Evolutionary conservation across 352 stramenopile genomes (phyloP).

Genomic region (Bremia lactucae): DNA sequence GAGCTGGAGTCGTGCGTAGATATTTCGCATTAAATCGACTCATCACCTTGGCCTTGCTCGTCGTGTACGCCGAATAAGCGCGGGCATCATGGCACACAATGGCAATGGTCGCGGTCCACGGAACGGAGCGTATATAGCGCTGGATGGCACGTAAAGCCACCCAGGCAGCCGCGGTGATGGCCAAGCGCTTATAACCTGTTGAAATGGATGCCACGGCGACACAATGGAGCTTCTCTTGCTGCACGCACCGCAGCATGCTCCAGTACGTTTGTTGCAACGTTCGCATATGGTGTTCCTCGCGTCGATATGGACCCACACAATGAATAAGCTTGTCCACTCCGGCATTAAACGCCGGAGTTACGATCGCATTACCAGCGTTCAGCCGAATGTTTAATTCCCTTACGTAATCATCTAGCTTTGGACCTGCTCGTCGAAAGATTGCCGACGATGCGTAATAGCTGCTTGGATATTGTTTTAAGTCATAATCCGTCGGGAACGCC

Average conservation of each 20-base stretch:
- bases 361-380: conserved; percentile 23
- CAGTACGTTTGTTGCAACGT: conserved; percentile 23
- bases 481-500: conserved; percentile 20
- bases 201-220: conserved; percentile 58
- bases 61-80: conserved; percentile 29
- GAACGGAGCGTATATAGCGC: conserved; percentile 31
- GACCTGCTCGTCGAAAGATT: conserved; percentile 24
- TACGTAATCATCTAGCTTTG: conserved; percentile 16
- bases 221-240: conserved; percentile 31
- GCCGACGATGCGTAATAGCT: conserved; percentile 16
- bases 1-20: neutral
- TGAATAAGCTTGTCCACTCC: conserved; percentile 51
- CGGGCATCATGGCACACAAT: conserved; percentile 44
- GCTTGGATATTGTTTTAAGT: conserved; percentile 22
- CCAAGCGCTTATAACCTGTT: conserved; percentile 45
- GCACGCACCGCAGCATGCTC: conserved; percentile 25
- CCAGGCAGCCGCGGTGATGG: conserved; percentile 20
- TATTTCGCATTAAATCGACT: conserved; percentile 11
- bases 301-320: conserved; percentile 35
- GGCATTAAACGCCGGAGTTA: conserved; percentile 38
- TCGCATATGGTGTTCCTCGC: conserved; percentile 14
- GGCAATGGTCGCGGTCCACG: conserved; percentile 35
- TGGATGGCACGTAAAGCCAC: conserved; percentile 42
- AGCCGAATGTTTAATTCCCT: conserved; percentile 5
- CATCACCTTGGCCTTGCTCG: conserved; percentile 17